phyloP scores from a whole-genome alignment of 108 stramenopile species.

The Asterionellopsis glacialis region DNA sequence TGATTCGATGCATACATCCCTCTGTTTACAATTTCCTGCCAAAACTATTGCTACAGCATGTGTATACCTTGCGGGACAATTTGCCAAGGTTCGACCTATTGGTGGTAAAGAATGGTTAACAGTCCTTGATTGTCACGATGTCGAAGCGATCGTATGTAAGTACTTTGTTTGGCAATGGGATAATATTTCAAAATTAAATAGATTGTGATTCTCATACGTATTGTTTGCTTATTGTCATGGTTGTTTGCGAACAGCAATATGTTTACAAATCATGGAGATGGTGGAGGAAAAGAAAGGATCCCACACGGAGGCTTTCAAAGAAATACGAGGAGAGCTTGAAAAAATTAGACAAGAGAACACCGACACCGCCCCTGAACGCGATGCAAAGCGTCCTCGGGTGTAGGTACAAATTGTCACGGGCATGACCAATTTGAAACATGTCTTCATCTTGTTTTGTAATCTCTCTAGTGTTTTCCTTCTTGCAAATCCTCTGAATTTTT shows the following conservation, averaged over 20 bases:
- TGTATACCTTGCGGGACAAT: constrained; percentile 63
- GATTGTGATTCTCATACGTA: not conserved
- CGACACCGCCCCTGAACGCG: not conserved
- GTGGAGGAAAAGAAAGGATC: constrained; percentile 44
- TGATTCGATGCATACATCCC: constrained; percentile 76
- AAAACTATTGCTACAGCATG: constrained; percentile 63
- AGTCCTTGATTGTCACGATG: constrained; percentile 33
- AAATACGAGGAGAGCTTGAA: constrained; percentile 35
- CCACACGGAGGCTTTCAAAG: constrained; percentile 33
- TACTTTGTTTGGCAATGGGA: not conserved
- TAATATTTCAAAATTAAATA: not conserved
- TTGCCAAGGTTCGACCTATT: constrained; percentile 42
- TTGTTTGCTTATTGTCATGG: not conserved
- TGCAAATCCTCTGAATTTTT: too few relatives aligned
- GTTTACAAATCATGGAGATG: constrained; percentile 48
- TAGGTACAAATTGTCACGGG: not conserved
- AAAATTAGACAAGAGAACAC: not conserved
- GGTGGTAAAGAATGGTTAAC: constrained; percentile 45
- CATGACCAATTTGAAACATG: not conserved
- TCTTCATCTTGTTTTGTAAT: not conserved
- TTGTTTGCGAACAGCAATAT: constrained; percentile 20
- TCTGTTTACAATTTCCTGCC: constrained; percentile 72
- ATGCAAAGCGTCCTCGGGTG: constrained; percentile 2
- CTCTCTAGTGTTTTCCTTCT: too few relatives aligned
- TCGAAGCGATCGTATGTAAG: constrained; percentile 14